Evolutionary conservation across 768 basidiomycete species (phyloP), one percentile per base, ranked within the genome.

Genomic region (Auricularia heimuer): DNA sequence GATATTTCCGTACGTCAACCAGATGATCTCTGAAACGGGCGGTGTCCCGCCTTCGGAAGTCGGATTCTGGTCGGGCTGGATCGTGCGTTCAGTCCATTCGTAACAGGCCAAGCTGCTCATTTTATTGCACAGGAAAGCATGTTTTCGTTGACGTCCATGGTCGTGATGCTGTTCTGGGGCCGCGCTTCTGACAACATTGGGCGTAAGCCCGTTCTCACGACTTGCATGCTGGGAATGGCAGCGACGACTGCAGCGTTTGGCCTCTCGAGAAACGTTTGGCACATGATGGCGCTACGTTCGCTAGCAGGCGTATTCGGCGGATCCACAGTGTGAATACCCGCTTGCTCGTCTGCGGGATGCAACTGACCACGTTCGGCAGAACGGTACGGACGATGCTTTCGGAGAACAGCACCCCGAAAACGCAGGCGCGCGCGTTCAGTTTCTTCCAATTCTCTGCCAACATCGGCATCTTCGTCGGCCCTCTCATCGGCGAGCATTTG

Each of bases 251-350:
- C 62, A 10, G 45, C 65, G 11, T 68, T 68, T 45, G 68, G 68
- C 7, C 47, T 67, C 29, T 35, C 66, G 2, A 61, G n/a, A n/a
- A 21, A 35, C 54, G 39, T 68, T 12, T 67, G 64, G 65, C 63
- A 67, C 33, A 68, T 68, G 68, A 56, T 68, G 14, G 24, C 65
- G 7, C 61, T 67, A 3, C 42, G 68, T 11, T 45, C 63, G 3
- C 60, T 68, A 16, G 61, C 66, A 7, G 68, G 68, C 54, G 36
- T 67, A 14, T 78, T 77, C 66, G 71, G 72, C 42, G 79, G 79
- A 16, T 77, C 79, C 1, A 75, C 80, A n/a, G 80, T 79, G 56
- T 60, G 24, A 14, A 29, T 34, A 18, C 11, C 29, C 29, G 29
- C 29, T 2, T 29, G 29, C 29, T 29, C 29, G 29, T 3, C 29